These are phyloP conservation scores for Basidiobolus meristosporus DNA, from an alignment of 371 early-diverging fungal species.

Conservation along the genomic window DNA sequence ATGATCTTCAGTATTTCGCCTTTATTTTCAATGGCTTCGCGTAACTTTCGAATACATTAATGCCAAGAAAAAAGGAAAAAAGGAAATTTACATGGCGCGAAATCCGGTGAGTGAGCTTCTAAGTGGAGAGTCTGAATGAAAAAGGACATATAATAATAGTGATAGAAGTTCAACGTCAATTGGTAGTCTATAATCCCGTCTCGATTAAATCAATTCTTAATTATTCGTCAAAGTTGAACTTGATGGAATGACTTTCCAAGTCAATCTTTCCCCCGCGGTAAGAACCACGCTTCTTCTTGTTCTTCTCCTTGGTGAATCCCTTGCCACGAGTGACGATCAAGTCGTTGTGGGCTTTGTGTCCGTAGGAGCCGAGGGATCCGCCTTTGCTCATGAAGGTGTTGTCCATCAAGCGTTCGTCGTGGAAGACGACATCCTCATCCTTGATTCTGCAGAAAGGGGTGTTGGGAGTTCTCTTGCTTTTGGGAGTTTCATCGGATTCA, in stretches of 20 bases:
- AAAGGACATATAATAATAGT: no score
- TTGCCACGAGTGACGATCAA: constrained; percentile 82
- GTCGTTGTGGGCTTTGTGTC: constrained; percentile 82
- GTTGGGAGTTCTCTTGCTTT: constrained; percentile 15
- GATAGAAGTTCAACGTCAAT: no score
- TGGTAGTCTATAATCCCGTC: no score
- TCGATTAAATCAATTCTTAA: no score
- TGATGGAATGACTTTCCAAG: constrained; percentile 68
- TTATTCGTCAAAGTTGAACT: constrained; percentile 35
- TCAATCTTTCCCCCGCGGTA: constrained; percentile 88
- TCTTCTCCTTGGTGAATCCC: constrained; percentile 88
- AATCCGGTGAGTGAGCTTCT: no score
- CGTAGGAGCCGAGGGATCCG: no score
- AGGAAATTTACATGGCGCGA: no score
- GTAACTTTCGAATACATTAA: no score
- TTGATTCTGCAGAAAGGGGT: constrained; percentile 67
- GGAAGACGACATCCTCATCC: constrained; percentile 60
- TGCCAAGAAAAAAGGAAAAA: no score
- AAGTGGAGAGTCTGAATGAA: no score
- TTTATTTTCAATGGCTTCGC: no score
- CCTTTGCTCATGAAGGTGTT: constrained; percentile 57
- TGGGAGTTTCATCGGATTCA: neutral
- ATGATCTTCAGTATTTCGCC: no score
- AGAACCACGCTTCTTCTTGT: constrained; percentile 93
- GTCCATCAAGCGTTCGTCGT: constrained; percentile 60